Percentiles rank a stretch among this genome's conserved stretches.
Evolutionary conservation across 108 stramenopile species (phyloP).

Genomic region (Cyclotella kingstonii): DNA sequence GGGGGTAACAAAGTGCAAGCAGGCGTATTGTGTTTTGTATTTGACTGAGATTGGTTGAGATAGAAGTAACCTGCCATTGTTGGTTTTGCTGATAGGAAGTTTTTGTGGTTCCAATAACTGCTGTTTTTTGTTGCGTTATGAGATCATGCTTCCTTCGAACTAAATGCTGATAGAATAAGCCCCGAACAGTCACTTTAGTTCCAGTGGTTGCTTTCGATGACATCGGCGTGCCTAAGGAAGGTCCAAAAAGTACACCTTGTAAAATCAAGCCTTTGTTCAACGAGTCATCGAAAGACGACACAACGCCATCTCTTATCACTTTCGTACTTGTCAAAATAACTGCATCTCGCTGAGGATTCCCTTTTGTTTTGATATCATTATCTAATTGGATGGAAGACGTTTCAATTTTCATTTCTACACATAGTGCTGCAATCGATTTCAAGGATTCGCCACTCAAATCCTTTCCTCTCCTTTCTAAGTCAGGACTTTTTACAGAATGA

Average conservation of each 20-base stretch:
- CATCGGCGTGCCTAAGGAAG: neutral
- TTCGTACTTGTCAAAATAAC: too few relatives aligned
- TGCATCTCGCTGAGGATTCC: too few relatives aligned
- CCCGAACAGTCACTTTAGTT: slow-evolving; percentile 17
- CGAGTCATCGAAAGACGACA: slow-evolving; percentile 20
- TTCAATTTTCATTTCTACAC: slow-evolving; percentile 33
- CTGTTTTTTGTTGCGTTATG: too few relatives aligned
- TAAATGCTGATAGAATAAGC: slow-evolving; percentile 25
- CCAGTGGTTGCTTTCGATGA: slow-evolving; percentile 10
- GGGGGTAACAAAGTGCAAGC: slow-evolving; percentile 25
- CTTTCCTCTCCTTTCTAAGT: neutral
- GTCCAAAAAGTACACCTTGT: slow-evolving; percentile 9
- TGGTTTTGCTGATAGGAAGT: too few relatives aligned
- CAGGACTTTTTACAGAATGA: neutral
- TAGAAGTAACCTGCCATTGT: too few relatives aligned
- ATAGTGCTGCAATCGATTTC: slow-evolving; percentile 21
- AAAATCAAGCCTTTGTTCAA: neutral
- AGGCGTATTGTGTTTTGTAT: slow-evolving; percentile 5
- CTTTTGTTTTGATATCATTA: neutral
- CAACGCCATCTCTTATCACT: slow-evolving; percentile 16
- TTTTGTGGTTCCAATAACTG: too few relatives aligned
- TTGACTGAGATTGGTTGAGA: too few relatives aligned
- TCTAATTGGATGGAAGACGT: neutral
- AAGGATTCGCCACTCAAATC: slow-evolving; percentile 27
- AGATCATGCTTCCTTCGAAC: slow-evolving; percentile 21